phyloP scores from a whole-genome alignment of 202 grass and related monocot genomes.

The Setaria viridis region DNA sequence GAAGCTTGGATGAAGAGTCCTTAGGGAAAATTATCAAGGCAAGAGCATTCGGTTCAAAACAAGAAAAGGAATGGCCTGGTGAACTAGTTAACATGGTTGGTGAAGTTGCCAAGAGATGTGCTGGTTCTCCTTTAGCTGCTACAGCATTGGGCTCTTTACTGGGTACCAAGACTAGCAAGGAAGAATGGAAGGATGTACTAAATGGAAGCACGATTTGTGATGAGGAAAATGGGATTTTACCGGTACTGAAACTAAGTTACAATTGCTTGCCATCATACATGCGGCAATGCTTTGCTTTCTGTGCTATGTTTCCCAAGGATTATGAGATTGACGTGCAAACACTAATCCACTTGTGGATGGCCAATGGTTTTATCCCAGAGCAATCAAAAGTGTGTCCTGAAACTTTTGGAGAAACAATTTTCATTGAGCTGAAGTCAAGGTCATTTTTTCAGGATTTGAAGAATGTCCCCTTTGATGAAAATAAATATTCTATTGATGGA shows the following conservation, averaged over 20 bases:
- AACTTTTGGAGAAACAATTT: constrained; percentile 5
- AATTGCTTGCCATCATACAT: constrained; percentile 7
- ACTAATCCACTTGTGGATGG: background rate
- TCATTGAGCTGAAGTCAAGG: constrained; percentile 15
- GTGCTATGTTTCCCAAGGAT: constrained; percentile 48
- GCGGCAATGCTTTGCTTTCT: constrained; percentile 53
- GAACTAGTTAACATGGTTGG: constrained; percentile 27
- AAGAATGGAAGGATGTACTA: constrained; percentile 20
- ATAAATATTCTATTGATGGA: fast-evolving
- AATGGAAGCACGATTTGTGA: background rate
- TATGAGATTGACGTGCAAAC: constrained; percentile 14
- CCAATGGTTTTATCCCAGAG: background rate
- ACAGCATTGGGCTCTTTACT: constrained; percentile 39
- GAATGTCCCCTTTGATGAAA: background rate
- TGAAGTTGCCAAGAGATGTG: constrained; percentile 30
- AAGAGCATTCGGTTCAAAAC: constrained; percentile 28
- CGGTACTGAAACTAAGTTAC: background rate
- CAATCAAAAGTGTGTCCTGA: background rate
- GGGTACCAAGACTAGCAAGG: background rate
- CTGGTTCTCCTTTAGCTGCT: constrained; percentile 46
- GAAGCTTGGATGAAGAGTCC: background rate
- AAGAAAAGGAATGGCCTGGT: background rate
- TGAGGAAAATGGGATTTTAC: background rate
- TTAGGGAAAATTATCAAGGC: constrained; percentile 26
- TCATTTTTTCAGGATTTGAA: constrained; percentile 47